Conservation (phyloP, 2,329 filamentous ascomycete species). For the Ophiostoma sp. region DNA sequence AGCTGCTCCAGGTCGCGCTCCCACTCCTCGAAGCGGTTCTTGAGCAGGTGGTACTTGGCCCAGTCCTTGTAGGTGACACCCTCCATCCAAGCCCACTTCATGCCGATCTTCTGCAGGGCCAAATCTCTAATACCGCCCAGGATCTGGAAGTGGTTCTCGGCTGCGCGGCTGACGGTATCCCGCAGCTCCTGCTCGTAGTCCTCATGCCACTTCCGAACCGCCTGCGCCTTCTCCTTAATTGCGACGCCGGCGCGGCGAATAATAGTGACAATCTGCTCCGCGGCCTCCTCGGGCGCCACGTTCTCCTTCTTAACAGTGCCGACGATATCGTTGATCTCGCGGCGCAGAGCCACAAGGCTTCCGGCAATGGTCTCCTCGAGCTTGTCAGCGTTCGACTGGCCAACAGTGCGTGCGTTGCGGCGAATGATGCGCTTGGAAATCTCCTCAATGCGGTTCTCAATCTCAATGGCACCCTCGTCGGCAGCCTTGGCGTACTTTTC, state of each 20-base stretch:
- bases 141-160: constrained; percentile 76
- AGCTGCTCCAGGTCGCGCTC: constrained; percentile 72
- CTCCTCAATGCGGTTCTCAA: constrained; percentile 64
- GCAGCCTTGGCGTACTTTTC: constrained; percentile 80
- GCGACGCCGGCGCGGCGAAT: constrained; percentile 64
- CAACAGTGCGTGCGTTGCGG: constrained; percentile 60
- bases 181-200: constrained; percentile 65
- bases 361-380: constrained; percentile 62
- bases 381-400: constrained; percentile 60
- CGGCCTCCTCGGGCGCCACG: constrained; percentile 33
- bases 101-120: constrained; percentile 84
- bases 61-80: constrained; percentile 96
- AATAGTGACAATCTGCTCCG: constrained; percentile 42
- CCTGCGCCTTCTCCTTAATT: constrained; percentile 73
- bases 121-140: constrained; percentile 77
- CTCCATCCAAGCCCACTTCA: constrained; percentile 94
- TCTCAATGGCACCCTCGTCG: constrained; percentile 69
- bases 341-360: constrained; percentile 49
- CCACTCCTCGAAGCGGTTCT: constrained; percentile 78
- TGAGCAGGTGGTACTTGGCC: constrained; percentile 88
- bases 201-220: constrained; percentile 70
- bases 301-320: constrained; percentile 47
- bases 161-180: constrained; percentile 62
- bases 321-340: constrained; percentile 58
- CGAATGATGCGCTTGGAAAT: constrained; percentile 53